Conservation (phyloP, 2,329 filamentous ascomycete genomes). For the Aspergillus sp. region DNA sequence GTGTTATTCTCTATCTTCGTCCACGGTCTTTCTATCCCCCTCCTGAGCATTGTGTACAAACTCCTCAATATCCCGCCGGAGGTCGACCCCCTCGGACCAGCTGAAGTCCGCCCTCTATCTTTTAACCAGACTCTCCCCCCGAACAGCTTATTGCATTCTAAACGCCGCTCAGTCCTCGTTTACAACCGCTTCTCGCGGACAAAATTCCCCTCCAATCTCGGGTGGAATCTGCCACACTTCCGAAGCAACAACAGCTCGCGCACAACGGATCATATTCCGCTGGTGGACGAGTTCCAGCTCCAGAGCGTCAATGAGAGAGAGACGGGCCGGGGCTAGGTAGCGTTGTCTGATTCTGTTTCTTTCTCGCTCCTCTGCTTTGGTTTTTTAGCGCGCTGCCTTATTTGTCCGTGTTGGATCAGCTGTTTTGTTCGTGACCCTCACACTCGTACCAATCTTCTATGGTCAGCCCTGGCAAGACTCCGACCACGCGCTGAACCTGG, state of each 20-base stretch:
- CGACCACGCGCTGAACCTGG: too few species aligned
- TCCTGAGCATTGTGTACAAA: constrained; percentile 33
- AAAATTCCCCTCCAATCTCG: background rate
- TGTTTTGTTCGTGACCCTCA: too few species aligned
- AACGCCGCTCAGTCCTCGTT: constrained; percentile 30
- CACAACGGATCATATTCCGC: too few species aligned
- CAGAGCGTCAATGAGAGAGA: too few species aligned
- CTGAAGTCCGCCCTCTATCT: constrained; percentile 31
- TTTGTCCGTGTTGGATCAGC: too few species aligned
- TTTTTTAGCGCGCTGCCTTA: too few species aligned
- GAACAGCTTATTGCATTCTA: constrained; percentile 29
- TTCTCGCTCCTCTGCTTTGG: too few species aligned
- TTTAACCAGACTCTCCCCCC: constrained; percentile 34
- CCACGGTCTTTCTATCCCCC: constrained; percentile 40
- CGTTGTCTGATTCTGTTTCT: too few species aligned
- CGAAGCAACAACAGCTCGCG: background rate
- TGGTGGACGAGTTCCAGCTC: too few species aligned
- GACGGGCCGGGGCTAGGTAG: too few species aligned
- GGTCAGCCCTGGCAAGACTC: too few species aligned
- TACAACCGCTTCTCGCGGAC: constrained; percentile 35
- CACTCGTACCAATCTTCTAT: too few species aligned
- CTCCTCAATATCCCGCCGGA: constrained; percentile 28
- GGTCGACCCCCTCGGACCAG: constrained; percentile 27
- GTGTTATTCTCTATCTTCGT: constrained; percentile 42
- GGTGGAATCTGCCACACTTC: background rate